Conservation (phyloP, 2,329 filamentous ascomycete species). For the Neofusicoccum cordaticola region DNA sequence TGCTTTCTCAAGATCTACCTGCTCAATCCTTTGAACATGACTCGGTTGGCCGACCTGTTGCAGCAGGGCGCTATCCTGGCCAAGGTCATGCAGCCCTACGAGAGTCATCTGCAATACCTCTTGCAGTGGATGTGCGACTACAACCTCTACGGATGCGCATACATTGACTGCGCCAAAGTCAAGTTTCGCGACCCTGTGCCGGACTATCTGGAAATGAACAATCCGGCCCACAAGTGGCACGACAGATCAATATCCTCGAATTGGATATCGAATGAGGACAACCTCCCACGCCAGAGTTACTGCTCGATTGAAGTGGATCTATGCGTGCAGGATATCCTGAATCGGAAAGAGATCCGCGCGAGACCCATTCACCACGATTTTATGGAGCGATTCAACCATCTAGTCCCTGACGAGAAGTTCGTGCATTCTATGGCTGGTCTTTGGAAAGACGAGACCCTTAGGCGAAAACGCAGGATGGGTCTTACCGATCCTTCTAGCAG, state of each 20-base stretch:
- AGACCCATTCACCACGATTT: conserved; percentile 87
- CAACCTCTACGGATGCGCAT: conserved; percentile 91
- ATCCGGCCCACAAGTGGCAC: conserved; percentile 72
- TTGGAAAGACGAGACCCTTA: conserved; percentile 84
- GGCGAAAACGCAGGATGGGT: conserved; percentile 71
- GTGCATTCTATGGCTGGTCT: conserved; percentile 92
- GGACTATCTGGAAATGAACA: conserved; percentile 60
- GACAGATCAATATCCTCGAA: conserved; percentile 63
- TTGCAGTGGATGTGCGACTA: conserved; percentile 98
- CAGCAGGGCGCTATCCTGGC: conserved; percentile 86
- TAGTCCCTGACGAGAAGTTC: conserved; percentile 69
- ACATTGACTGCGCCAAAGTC: conserved; percentile 70
- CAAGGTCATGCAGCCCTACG: conserved; percentile 81
- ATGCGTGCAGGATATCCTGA: conserved; percentile 82
- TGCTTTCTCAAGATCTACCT: conserved; percentile 95
- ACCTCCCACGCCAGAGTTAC: conserved; percentile 76
- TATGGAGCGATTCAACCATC: conserved; percentile 64
- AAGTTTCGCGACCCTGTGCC: conserved; percentile 76
- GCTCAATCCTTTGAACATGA: conserved; percentile 82
- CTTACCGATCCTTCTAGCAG: conserved; percentile 63
- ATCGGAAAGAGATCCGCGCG: conserved; percentile 71
- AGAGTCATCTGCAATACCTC: conserved; percentile 88
- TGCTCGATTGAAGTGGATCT: conserved; percentile 89
- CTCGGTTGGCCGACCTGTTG: conserved; percentile 80
- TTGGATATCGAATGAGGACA: conserved; percentile 59